Percentiles rank a stretch among this genome's conserved stretches.
phyloP scores from a whole-genome alignment of 2,329 filamentous ascomycete genomes.

The Colletotrichum endophyticum region DNA sequence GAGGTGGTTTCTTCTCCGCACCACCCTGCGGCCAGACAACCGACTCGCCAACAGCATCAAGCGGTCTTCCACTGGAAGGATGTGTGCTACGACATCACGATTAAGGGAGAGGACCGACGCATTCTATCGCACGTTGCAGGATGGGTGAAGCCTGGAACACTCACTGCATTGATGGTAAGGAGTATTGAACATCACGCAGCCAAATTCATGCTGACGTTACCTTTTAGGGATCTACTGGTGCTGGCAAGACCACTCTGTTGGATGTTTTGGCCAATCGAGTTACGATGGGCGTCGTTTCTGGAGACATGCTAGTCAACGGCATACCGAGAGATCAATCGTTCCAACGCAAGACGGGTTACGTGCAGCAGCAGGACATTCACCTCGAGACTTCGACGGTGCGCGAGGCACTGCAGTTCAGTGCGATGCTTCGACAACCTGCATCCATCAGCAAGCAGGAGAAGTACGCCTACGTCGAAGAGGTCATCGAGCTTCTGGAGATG shows the following conservation, averaged over 20 bases:
- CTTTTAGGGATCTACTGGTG: slow-evolving; percentile 64
- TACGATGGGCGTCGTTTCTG: slow-evolving; percentile 71
- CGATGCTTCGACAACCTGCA: slow-evolving; percentile 69
- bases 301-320: slow-evolving; percentile 74
- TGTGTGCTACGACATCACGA: slow-evolving; percentile 65
- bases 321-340: slow-evolving; percentile 66
- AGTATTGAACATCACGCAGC: slow-evolving; percentile 34
- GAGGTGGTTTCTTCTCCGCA: slow-evolving; percentile 22
- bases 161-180: slow-evolving; percentile 74
- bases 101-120: slow-evolving; percentile 67
- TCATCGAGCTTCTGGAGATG: slow-evolving; percentile 38
- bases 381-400: slow-evolving; percentile 46
- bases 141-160: slow-evolving; percentile 77
- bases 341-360: slow-evolving; percentile 71
- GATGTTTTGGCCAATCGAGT: slow-evolving; percentile 67
- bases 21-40: not conserved
- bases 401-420: slow-evolving; percentile 71
- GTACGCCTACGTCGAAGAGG: slow-evolving; percentile 29
- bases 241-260: slow-evolving; percentile 68
- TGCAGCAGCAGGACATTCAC: slow-evolving; percentile 64
- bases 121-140: slow-evolving; percentile 76
- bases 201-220: not conserved
- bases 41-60: slow-evolving; percentile 45
- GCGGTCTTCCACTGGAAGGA: slow-evolving; percentile 74
- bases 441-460: slow-evolving; percentile 44